A percentile compares a stretch with the other conserved stretches of the same genome.
Evolutionary conservation across 352 stramenopile genomes (phyloP).

Genomic region (Elongisporangium prolatum): DNA sequence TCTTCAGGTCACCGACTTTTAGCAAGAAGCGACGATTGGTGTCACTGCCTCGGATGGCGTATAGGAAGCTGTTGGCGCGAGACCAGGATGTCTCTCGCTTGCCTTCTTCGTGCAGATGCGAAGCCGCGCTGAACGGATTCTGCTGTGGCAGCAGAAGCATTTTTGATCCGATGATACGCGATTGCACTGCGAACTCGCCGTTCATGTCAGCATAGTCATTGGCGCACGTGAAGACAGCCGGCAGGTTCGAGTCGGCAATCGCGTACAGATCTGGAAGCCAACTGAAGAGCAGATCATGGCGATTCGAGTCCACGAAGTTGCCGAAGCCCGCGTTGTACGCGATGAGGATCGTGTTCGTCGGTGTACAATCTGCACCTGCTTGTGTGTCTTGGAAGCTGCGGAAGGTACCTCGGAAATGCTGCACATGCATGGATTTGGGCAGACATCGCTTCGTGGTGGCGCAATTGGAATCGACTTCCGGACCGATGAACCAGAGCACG

Average conservation of each 20-base stretch:
- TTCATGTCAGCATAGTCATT: constrained; percentile 82
- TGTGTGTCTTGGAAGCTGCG: constrained; percentile 35
- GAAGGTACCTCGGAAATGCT: constrained; percentile 46
- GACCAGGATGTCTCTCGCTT: constrained; percentile 61
- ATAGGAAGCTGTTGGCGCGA: constrained; percentile 66
- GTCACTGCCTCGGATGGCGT: constrained; percentile 47
- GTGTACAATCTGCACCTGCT: constrained; percentile 21
- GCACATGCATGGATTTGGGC: constrained; percentile 22
- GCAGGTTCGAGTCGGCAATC: constrained; percentile 47
- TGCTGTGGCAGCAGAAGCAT: constrained; percentile 61
- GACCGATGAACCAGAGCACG: constrained; percentile 58
- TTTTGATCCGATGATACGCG: constrained; percentile 49
- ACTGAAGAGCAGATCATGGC: constrained; percentile 54
- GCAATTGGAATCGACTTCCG: constrained; percentile 28
- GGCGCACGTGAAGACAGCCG: constrained; percentile 65
- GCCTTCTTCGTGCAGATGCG: constrained; percentile 67
- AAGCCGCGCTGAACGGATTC: constrained; percentile 70
- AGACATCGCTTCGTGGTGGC: constrained; percentile 2
- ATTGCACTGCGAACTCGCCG: constrained; percentile 69
- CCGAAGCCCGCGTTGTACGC: constrained; percentile 78
- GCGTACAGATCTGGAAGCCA: constrained; percentile 63
- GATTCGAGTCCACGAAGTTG: constrained; percentile 61
- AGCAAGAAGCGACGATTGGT: constrained; percentile 17
- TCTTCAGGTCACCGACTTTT: constrained; percentile 14
- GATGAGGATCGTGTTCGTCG: constrained; percentile 45